These are phyloP conservation scores for Leishmania mexicana DNA, from an alignment of 208 protist species.

Conservation along the genomic window DNA sequence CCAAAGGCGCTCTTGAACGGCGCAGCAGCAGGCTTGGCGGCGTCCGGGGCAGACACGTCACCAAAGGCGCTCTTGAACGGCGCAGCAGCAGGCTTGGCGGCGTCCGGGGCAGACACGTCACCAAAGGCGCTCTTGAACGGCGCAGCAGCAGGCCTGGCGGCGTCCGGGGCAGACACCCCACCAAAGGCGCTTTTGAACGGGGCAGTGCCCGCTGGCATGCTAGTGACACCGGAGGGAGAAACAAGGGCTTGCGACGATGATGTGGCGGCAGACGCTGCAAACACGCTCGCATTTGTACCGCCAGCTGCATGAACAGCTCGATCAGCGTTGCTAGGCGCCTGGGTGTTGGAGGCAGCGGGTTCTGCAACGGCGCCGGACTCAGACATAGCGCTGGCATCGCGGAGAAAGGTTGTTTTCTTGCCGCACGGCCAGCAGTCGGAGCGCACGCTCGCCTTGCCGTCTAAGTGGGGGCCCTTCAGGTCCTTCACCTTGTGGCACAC, in stretches of 20 bases:
- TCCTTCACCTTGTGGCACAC: constrained; percentile 2
- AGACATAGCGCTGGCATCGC: not conserved
- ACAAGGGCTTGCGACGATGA: not conserved
- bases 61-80: constrained; percentile 4
- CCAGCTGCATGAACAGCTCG: no score
- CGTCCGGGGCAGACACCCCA: no score
- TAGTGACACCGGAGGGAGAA: not conserved
- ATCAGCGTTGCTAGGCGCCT: no score
- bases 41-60: not conserved
- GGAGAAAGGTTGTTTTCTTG: not conserved
- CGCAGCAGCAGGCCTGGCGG: not conserved
- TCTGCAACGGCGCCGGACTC: not conserved
- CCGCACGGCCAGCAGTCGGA: constrained; percentile 4
- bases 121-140: not conserved
- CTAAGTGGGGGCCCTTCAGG: not conserved
- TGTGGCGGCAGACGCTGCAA: no score
- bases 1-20: not conserved
- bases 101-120: no score
- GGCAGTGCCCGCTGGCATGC: not conserved
- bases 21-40: not conserved
- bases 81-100: not conserved
- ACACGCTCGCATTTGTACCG: no score
- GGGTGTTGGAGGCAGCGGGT: no score
- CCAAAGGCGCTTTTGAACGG: no score
- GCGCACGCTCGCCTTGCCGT: not conserved